A percentile compares a stretch with the other conserved stretches of the same genome.
These are phyloP conservation scores for Colletotrichum sp. DNA, from an alignment of 2,329 filamentous ascomycete species.

Conservation along the genomic window DNA sequence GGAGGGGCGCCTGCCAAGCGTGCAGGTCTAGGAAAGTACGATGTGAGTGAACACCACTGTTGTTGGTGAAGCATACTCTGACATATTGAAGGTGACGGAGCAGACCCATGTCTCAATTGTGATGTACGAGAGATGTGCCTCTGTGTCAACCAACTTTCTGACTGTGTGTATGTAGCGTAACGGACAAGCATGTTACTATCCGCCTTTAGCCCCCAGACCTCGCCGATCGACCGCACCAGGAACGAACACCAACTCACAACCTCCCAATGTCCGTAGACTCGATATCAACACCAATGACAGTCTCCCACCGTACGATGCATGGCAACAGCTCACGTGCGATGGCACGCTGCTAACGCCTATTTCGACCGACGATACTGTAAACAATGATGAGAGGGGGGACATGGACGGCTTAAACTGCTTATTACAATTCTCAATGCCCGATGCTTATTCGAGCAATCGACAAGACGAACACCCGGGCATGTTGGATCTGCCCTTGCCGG, in stretches of 20 bases:
- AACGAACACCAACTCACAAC: not conserved
- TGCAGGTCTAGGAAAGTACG: conserved; percentile 16
- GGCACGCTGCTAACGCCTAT: not conserved
- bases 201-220: not conserved
- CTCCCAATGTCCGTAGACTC: not conserved
- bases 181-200: conserved; percentile 11
- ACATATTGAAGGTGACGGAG: conserved; percentile 4
- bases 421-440: not conserved
- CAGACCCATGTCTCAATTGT: conserved; percentile 12
- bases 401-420: not conserved
- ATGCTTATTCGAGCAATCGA: not conserved
- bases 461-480: not conserved
- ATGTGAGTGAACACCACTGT: not conserved
- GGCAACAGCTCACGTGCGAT: not conserved
- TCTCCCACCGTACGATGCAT: not conserved
- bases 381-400: not conserved
- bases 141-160: not conserved
- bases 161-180: not conserved
- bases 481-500: conserved; percentile 1
- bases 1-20: conserved; percentile 13
- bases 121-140: not conserved
- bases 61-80: not conserved
- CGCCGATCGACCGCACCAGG: not conserved
- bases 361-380: not conserved
- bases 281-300: not conserved